Percentiles rank a stretch among this genome's conserved stretches.
Evolutionary conservation across 2,329 filamentous ascomycete genomes (phyloP).

Genomic region (Pleomassaria siparia): DNA sequence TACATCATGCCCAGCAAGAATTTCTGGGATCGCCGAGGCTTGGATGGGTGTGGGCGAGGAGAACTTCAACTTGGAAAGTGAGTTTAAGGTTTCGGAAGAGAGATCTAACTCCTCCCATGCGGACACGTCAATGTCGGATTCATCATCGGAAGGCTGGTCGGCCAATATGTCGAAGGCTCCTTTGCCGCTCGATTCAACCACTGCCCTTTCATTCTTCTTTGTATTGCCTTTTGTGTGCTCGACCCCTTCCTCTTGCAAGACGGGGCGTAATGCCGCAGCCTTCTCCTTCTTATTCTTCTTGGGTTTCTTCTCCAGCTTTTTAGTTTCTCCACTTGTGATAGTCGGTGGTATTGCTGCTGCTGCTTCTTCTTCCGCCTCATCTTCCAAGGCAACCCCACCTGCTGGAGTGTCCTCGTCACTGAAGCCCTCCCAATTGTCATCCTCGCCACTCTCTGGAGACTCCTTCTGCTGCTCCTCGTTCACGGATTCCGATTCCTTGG

Average conservation of each 20-base stretch:
- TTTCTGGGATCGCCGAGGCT: constrained; percentile 73
- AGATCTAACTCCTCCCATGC: constrained; percentile 77
- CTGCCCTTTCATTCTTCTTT: constrained; percentile 10
- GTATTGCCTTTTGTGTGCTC: constrained; percentile 29
- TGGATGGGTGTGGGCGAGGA: constrained; percentile 81
- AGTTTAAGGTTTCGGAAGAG: constrained; percentile 69
- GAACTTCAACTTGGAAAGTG: constrained; percentile 80
- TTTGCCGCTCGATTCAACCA: constrained; percentile 18
- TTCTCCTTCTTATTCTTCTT: constrained; percentile 30
- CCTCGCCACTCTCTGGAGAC: constrained; percentile 6
- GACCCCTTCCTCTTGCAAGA: constrained; percentile 9
- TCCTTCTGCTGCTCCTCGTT: constrained; percentile 10
- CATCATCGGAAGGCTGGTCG: constrained; percentile 53
- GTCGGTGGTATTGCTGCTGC: constrained; percentile 8
- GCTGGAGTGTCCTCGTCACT: constrained; percentile 19
- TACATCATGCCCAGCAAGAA: constrained; percentile 82
- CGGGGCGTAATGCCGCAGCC: constrained; percentile 3
- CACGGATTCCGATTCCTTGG: constrained; percentile 9
- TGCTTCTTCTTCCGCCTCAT: not conserved
- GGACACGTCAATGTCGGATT: constrained; percentile 68
- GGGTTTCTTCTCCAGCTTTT: constrained; percentile 28
- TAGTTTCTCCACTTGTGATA: constrained; percentile 8
- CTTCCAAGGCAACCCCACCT: no score
- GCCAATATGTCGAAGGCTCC: constrained; percentile 59
- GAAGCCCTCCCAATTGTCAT: constrained; percentile 30